A percentile compares a stretch with the other conserved stretches of the same genome.
Evolutionary conservation across 345 rosid species (phyloP).

Genomic region (Hirschfeldia incana): DNA sequence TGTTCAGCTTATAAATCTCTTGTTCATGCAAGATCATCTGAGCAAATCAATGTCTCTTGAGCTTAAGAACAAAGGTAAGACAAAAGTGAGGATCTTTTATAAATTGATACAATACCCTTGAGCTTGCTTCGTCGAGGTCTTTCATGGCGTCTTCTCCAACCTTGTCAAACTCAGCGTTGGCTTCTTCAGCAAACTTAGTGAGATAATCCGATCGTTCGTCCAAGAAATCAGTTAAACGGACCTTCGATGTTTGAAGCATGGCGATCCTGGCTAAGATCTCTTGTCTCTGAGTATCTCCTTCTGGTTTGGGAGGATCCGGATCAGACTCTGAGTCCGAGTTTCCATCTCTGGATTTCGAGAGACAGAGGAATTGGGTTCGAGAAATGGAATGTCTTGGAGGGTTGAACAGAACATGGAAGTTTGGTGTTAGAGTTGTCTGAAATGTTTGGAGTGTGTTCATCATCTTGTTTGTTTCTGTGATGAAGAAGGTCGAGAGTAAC

Average conservation of each 20-base stretch:
- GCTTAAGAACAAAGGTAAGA: background rate
- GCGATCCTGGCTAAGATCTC: constrained; percentile 85
- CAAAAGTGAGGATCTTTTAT: constrained; percentile 4
- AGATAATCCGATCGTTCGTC: constrained; percentile 79
- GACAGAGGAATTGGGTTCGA: constrained; percentile 28
- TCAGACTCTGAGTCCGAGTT: constrained; percentile 40
- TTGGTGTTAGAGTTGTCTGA: constrained; percentile 38
- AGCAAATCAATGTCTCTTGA: constrained; percentile 18
- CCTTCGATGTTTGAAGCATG: constrained; percentile 80
- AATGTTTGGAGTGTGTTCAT: constrained; percentile 36
- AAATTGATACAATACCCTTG: constrained; percentile 57
- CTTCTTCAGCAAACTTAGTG: constrained; percentile 84
- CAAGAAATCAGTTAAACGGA: constrained; percentile 79
- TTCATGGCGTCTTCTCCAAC: constrained; percentile 91
- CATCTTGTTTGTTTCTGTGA: constrained; percentile 26
- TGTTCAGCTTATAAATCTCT: constrained; percentile 15
- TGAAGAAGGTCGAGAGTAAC: constrained; percentile 27
- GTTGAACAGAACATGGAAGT: constrained; percentile 26
- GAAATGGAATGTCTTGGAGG: constrained; percentile 20
- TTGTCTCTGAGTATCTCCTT: constrained; percentile 72
- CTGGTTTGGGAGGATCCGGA: constrained; percentile 44
- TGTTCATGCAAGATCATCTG: constrained; percentile 13
- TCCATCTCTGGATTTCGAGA: constrained; percentile 30
- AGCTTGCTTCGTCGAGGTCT: constrained; percentile 81
- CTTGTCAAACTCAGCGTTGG: constrained; percentile 73